A percentile compares a stretch with the other conserved stretches of the same genome.
These are phyloP conservation scores for Colletotrichum sansevieriae DNA, from an alignment of 2,329 filamentous ascomycete genomes.

Conservation along the genomic window DNA sequence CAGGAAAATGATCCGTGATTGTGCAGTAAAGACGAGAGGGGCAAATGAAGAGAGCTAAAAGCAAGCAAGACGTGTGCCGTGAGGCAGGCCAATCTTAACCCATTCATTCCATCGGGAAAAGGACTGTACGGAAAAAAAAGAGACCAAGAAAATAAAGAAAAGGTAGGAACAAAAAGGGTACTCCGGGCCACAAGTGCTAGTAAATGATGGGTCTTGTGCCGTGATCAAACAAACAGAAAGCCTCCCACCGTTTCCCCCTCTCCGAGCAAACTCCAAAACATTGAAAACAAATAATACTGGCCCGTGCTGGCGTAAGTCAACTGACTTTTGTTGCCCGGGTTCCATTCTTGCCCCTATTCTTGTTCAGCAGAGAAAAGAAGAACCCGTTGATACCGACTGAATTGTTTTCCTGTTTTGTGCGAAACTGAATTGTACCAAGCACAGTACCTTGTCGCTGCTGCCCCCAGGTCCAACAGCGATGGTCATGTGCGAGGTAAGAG, in stretches of 20 bases:
- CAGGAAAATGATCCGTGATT: not conserved
- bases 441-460: constrained; percentile 5
- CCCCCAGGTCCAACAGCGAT: not conserved
- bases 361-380: not conserved
- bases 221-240: constrained; percentile 34
- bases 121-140: constrained; percentile 39
- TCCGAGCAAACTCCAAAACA: constrained; percentile 26
- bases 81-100: constrained; percentile 53
- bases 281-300: constrained; percentile 28
- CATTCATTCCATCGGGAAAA: constrained; percentile 41
- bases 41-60: constrained; percentile 41
- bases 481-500: constrained; percentile 9
- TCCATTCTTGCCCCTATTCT: not conserved
- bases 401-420: constrained; percentile 22
- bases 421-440: constrained; percentile 14
- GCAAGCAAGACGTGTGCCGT: constrained; percentile 48
- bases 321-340: not conserved
- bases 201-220: constrained; percentile 8
- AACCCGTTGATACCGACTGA: constrained; percentile 12
- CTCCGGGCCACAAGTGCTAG: constrained; percentile 12
- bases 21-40: constrained; percentile 9
- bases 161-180: not conserved
- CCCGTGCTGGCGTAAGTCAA: not conserved
- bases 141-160: constrained; percentile 13
- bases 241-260: constrained; percentile 25